Base-by-base conservation (phyloP, 345 rosid species). In the Salix brachista region DNA sequence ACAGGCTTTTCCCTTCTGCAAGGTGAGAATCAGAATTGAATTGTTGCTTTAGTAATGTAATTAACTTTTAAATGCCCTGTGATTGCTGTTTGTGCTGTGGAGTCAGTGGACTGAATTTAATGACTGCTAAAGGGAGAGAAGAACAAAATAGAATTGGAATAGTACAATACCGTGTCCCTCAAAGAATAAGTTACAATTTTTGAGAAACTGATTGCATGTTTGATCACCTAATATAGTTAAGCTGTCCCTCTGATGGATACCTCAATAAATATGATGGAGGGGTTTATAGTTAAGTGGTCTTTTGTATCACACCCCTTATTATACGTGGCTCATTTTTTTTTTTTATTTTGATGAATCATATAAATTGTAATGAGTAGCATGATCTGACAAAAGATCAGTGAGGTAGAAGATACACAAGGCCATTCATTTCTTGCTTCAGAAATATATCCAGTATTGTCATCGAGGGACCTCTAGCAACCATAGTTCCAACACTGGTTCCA, bases 1-100 rank as follows among this genome's bases (percentile, higher is more conserved):
- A 93, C 82, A 87, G 98, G 67, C 92, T 96, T 74, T 96, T 96
- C 78, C 99, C 98, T 73, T 96, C 96, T 83, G 97, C 99, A 65
- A 90, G 99, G 99, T 96, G 80, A 87, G 82, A 78, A 69, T 48
- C 65, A 74, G 16, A 32, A 66, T 70, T 50, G 48, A 71, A 42
- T 36, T 70, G 17, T 78, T 28, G 42, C 4, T 42, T 25, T 28
- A 77, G 48, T 67, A 8, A 8, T 26, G 71, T 56, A 4, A 2
- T n/a, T 46, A 11, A 34, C 46, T 71, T 76, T 67, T 56, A 36
- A 65, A 34, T 75, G 26, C 54, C 16, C 54, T 17, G 37, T 46
- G 50, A 23, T 39, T 30, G 62, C 1, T 26, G 19, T 67, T 25
- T 41, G 19, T 25, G 19, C 17, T 60, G 74, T 34, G 42, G 26